Percentiles rank a stretch among this genome's conserved stretches.
Conservation (phyloP, 2,329 filamentous ascomycete species). For the Achaetomium macrosporum region DNA sequence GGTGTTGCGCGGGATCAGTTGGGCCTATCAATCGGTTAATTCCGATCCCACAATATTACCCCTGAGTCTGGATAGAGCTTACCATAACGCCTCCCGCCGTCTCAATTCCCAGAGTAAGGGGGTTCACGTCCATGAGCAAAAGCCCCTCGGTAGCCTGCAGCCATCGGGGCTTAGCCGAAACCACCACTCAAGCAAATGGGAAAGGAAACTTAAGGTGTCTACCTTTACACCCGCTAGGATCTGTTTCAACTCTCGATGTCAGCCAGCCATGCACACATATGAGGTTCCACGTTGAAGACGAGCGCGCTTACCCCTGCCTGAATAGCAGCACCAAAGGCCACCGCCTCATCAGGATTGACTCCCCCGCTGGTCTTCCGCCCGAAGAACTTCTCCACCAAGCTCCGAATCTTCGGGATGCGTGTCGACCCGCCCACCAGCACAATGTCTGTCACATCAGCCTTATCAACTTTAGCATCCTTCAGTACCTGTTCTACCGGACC, state of each 20-base stretch:
- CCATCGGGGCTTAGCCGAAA: conserved; percentile 55
- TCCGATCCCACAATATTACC: background rate
- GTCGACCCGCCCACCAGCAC: conserved; percentile 97
- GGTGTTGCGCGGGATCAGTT: conserved; percentile 93
- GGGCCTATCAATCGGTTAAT: conserved; percentile 44
- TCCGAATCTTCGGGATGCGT: conserved; percentile 96
- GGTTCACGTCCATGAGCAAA: conserved; percentile 96
- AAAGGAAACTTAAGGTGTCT: conserved; percentile 27
- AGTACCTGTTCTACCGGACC: conserved; percentile 98
- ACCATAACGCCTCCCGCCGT: conserved; percentile 89
- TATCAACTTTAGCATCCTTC: conserved; percentile 95
- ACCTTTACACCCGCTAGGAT: conserved; percentile 18
- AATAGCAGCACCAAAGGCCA: conserved; percentile 93
- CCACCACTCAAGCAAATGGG: background rate
- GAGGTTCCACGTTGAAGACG: background rate
- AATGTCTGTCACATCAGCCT: conserved; percentile 89
- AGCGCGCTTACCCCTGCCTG: conserved; percentile 61
- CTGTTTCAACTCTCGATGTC: conserved; percentile 1
- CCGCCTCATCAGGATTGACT: conserved; percentile 98
- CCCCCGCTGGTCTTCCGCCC: conserved; percentile 98
- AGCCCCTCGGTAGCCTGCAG: conserved; percentile 63
- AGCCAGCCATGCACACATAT: background rate
- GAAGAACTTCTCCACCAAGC: conserved; percentile 94
- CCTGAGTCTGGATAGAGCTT: background rate
- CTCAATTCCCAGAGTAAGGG: conserved; percentile 92